Conservation (phyloP, 176 grass and related monocot species). For the Carex cristatella region DNA sequence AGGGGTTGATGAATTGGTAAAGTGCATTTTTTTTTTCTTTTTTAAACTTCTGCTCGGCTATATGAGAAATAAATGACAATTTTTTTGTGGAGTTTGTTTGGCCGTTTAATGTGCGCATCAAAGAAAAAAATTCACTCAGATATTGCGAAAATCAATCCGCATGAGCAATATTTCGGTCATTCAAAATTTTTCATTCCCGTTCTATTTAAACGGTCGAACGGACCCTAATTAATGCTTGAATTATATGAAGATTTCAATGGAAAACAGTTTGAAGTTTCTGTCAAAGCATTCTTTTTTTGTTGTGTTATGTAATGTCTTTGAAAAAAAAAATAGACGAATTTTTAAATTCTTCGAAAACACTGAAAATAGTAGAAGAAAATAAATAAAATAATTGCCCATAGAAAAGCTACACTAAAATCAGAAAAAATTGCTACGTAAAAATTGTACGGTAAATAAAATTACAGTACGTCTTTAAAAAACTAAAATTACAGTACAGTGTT, state of each 20-base stretch:
- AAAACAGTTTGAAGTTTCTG: not conserved
- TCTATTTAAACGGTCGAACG: too few relatives aligned
- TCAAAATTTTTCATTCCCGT: too few relatives aligned
- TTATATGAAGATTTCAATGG: not conserved
- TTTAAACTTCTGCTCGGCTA: not conserved
- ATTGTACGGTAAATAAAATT: not conserved
- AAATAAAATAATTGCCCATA: not conserved
- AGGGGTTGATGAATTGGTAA: not conserved
- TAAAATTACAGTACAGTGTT: too few relatives aligned
- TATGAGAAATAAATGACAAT: not conserved
- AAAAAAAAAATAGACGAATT: not conserved
- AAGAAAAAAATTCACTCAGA: too few relatives aligned
- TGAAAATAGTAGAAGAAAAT: not conserved
- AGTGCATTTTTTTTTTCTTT: not conserved
- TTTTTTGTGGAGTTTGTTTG: too few relatives aligned
- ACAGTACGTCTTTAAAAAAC: not conserved
- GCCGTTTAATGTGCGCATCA: too few relatives aligned
- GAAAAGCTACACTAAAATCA: not conserved
- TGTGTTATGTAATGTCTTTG: not conserved
- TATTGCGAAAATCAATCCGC: too few relatives aligned
- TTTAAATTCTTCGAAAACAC: not conserved
- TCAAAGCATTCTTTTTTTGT: not conserved
- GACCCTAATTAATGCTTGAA: not conserved
- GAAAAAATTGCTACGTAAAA: not conserved
- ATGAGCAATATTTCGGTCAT: too few relatives aligned